Evolutionary conservation across 1,284 basidiomycete genomes (phyloP).

Genomic region (Abortiporus biennis): DNA sequence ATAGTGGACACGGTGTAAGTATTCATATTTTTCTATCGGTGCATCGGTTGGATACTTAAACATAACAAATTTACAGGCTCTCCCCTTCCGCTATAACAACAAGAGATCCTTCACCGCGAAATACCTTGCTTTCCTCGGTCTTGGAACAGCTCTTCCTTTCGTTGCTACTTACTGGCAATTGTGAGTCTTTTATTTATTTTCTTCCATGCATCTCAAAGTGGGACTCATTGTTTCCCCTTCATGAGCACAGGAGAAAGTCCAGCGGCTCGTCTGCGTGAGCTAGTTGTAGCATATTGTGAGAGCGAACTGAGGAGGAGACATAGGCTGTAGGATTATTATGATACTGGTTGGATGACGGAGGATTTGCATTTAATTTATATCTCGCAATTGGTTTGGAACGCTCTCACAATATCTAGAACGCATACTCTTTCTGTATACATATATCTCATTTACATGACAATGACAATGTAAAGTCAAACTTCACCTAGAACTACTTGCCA

Average conservation of each 20-base stretch:
- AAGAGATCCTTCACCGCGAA: constrained; percentile 6
- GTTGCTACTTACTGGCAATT: not conserved
- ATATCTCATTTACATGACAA: no score
- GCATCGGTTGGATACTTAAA: not conserved
- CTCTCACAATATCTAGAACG: no score
- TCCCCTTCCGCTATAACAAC: constrained; percentile 7
- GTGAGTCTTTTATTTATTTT: not conserved
- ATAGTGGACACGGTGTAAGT: not conserved
- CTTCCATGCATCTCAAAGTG: not conserved
- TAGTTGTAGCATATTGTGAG: not conserved
- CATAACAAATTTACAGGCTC: not conserved
- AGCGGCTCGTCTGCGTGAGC: not conserved
- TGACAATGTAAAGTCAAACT: no score
- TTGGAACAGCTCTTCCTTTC: constrained; percentile 5
- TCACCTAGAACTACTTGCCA: no score
- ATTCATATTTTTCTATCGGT: not conserved
- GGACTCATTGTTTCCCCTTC: not conserved
- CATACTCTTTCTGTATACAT: no score
- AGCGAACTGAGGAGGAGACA: not conserved
- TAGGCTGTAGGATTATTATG: no score
- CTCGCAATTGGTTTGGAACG: no score
- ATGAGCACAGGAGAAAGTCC: not conserved
- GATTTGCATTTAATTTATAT: no score
- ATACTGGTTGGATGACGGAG: no score
- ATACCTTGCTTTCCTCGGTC: constrained; percentile 1